Percentiles rank a stretch among this genome's conserved stretches.
phyloP scores from a whole-genome alignment of 228 moss, liverwort and hornwort species.

The Sphagnum magellanicum region DNA sequence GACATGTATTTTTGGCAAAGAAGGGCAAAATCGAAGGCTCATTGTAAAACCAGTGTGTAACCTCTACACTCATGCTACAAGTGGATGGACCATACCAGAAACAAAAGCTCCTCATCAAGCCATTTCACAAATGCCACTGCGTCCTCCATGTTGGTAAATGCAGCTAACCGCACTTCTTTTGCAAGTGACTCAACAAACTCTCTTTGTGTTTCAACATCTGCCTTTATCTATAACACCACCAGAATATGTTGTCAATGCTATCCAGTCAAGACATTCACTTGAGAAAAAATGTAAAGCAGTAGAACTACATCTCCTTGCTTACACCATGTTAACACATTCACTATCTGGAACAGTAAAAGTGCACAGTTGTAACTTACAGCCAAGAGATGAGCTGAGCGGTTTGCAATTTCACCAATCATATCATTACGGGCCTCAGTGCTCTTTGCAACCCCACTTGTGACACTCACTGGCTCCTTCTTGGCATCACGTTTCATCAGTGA shows the following conservation, averaged over 20 bases:
- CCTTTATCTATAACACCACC: constrained; percentile 31
- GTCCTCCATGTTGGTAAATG: constrained; percentile 42
- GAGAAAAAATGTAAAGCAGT: too few species aligned
- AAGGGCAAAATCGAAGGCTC: too few species aligned
- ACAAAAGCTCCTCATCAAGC: constrained; percentile 61
- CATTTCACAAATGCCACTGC: constrained; percentile 49
- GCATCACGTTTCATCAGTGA: constrained; percentile 67
- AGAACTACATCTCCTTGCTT: too few species aligned
- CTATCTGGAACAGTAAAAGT: too few species aligned
- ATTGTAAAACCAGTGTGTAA: too few species aligned
- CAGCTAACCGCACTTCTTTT: constrained; percentile 43
- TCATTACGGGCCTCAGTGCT: constrained; percentile 49
- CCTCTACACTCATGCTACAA: not conserved
- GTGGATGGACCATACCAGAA: constrained; percentile 27
- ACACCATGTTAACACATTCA: too few species aligned
- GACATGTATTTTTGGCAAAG: too few species aligned
- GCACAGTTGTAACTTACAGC: constrained; percentile 32
- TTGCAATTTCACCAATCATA: constrained; percentile 71
- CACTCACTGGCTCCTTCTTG: constrained; percentile 30
- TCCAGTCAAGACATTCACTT: too few species aligned
- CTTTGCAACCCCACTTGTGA: constrained; percentile 18
- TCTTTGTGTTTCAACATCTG: constrained; percentile 59
- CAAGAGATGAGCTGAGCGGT: constrained; percentile 62
- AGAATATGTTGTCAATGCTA: too few species aligned
- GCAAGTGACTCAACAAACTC: constrained; percentile 55